Base-by-base conservation (phyloP, 345 rosid species). In the Gossypium raimondii region DNA sequence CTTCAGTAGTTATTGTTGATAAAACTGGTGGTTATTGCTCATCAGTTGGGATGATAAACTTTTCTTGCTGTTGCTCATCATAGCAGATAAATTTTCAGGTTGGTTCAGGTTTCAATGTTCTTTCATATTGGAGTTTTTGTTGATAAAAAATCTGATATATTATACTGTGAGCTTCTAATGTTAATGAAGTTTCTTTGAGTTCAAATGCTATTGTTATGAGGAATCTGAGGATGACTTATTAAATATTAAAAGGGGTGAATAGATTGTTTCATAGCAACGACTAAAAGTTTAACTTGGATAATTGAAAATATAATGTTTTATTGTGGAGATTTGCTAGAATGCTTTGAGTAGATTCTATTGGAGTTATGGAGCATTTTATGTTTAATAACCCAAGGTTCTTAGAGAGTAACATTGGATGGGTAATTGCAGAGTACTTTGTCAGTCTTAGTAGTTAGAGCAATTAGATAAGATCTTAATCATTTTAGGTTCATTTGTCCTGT, bases 181-280 rank as follows among this genome's bases (percentile, higher is more conserved):
- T 67, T 47, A 47, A 22, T 67, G 18, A 48, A 48, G 57, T 14
- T 67, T 67, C 72, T 29, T n/a, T 48, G 43, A 67, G 17, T 67
- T 67, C 43, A 24, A 22, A 22, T 13, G 43, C 9, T 24, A 45
- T 45, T 47, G 9, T 20, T 12, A 45, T 13, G 71, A 45, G n/a
- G 55, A 20, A 47, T 22, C 2, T 24, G 57, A 3, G 20, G 24
- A 13, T 24, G 38, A 22, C 57, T 67, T 67, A 3, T 24, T 14
- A 56, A 20, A 34, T 56, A 9, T 56, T 56, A 24, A 48, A 29
- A 3, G 3, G 43, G 29, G 14, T 69, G 73, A 27, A 69, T 25
- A 68, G 14, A 68, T 68, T 68, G 22, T 68, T 48, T 68, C 44
- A 25, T 20, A 7, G 38, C 7, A 13, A 11, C 14, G 20, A 38